Evolutionary conservation across 106 monocot species (phyloP), one percentile per base, ranked within the genome.

Genomic region (Allium fistulosum): DNA sequence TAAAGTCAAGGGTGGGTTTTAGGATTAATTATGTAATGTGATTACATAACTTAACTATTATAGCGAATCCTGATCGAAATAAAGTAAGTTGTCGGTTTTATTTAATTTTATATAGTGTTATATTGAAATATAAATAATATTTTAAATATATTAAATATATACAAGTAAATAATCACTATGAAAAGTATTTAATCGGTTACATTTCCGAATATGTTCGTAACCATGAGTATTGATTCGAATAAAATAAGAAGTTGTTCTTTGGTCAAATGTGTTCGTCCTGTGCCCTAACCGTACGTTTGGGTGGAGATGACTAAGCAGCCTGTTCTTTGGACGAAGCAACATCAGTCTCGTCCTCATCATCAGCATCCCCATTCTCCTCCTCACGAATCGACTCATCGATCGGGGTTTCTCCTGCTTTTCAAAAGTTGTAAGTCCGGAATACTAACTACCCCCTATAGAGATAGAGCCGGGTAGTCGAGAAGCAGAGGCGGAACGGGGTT

Each of bases 391-490:
- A 16, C 8, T 76, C 74, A 3, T 61, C 58, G 7, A 65, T n/a
- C 62, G 56, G 53, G 57, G 62, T 17, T 15, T 9, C 45, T 3
- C 49, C 8, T 67, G 15, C 55, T 73, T 12, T 69, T 69, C 3
- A 51, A 28, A 14, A 51, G 58, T 10, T 51, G 77, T 46, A 92
- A 61, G 28, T 86, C 88, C 13, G 96, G 96, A 86, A 88, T 86
- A 74, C 84, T 88, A 28, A 74, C 70, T 56, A 91, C 75, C 6
- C 91, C 77, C 71, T 86, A 85, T 37, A 91, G 78, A 1, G 81
- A 80, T 1, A 78, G 12, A 10, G 53, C 53, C 17, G 67, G 71
- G 7, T 77, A 46, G 75, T 65, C 77, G n/a, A 71, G 77, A 6
- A 78, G 81, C 50, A 86, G 91, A 0, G 87, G 91, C 0, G 87